Evolutionary conservation across 208 protist genomes (phyloP), one percentile per base, ranked within the genome.

Genomic region (Acanthamoeba triangularis): DNA sequence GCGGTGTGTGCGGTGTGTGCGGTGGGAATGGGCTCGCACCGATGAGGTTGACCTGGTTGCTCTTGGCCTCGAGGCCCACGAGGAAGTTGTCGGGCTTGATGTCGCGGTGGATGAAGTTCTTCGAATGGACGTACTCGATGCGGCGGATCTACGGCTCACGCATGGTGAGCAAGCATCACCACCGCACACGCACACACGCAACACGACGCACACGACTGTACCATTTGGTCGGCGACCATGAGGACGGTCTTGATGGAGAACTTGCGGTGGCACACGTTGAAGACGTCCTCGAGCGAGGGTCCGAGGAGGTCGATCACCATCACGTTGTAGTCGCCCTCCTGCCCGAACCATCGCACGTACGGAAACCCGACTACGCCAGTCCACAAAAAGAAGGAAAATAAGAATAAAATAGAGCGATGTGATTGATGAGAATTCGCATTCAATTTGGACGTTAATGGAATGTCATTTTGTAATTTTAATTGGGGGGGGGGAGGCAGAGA

Each of bases 81-180:
- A 99, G 97, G 93, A 99, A 99, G 97, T 99, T 99, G 96, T 99
- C 99, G 23, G 99, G 99, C 97, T 99, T 99, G 56, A 99, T 96
- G 93, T 98, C 97, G 49, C 99, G 98, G 96, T 99, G 99, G 78
- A 99, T 98, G 95, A 99, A 99, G 88, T 98, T 98, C 72, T 99
- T 99, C 2, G 97, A 98, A 97, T 99, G 99, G 33, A 99, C 96
- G 96, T 99, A 99, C 97, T 99, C 98, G 23, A 99, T 95, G n/a
- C 99, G 97, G 59, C 84, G 92, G 18, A 98, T 67, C 96, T 96
- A 84, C 41, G 72, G 37, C 30, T 1, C 72, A 47, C n/a, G 44
- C 25, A 11, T 72, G 14, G 67, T 72, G 4, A 72, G 84, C n/a
- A 96, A 1, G 30, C 16, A 1, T 94, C 44, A 84, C 18, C 49